Evolutionary conservation across 2,329 filamentous ascomycete genomes (phyloP).

Genomic region (Ophiostoma sp.): DNA sequence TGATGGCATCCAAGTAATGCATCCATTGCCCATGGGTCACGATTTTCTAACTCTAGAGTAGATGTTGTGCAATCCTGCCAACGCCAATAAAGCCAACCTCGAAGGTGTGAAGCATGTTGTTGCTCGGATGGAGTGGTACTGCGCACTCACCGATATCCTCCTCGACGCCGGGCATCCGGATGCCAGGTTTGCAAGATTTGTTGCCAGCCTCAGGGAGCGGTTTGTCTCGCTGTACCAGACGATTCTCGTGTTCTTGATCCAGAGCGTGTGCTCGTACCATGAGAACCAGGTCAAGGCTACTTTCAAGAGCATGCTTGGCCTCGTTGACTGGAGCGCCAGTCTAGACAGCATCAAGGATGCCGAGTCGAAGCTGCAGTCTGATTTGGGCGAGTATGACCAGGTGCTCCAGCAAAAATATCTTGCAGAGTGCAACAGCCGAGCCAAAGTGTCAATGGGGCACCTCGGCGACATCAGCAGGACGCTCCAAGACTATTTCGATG

Average conservation of each 20-base stretch:
- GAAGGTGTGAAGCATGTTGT: constrained; percentile 36
- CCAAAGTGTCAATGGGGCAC: not conserved
- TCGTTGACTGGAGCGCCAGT: not conserved
- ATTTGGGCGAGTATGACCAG: not conserved
- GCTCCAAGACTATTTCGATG: not conserved
- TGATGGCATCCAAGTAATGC: not conserved
- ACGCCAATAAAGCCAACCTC: constrained; percentile 31
- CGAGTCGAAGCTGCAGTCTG: not conserved
- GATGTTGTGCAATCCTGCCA: not conserved
- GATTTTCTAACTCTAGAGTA: not conserved
- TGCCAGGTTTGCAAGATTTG: not conserved
- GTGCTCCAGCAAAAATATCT: not conserved
- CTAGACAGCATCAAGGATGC: not conserved
- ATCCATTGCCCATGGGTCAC: not conserved
- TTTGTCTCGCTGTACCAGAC: not conserved
- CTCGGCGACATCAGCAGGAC: not conserved
- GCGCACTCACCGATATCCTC: constrained; percentile 32
- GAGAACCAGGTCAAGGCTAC: not conserved
- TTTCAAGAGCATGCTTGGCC: not conserved
- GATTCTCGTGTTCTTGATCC: not conserved
- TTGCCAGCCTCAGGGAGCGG: not conserved
- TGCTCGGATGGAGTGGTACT: constrained; percentile 39
- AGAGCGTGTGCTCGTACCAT: constrained; percentile 3
- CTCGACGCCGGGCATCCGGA: constrained; percentile 25
- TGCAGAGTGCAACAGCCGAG: not conserved